phyloP scores from a whole-genome alignment of 306 rosid genomes.

The Corylus avellana region DNA sequence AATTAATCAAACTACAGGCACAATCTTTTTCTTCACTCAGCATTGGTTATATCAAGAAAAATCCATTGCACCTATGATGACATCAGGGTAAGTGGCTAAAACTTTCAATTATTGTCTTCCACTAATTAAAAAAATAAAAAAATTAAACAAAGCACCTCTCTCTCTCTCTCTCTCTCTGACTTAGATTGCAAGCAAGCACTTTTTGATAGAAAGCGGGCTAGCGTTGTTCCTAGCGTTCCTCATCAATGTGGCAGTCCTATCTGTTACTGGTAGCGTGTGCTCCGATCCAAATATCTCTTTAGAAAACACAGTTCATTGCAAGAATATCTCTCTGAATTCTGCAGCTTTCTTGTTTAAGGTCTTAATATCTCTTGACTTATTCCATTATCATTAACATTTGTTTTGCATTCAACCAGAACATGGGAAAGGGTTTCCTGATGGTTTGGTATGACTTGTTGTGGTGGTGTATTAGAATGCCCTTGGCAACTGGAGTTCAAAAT shows the following conservation, averaged over 20 bases:
- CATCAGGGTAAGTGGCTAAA: neutral
- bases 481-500: slow-evolving; percentile 17
- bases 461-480: neutral
- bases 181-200: slow-evolving; percentile 17
- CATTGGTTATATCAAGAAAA: slow-evolving; percentile 20
- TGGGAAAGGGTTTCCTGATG: neutral
- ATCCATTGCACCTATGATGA: slow-evolving; percentile 7
- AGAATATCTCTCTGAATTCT: slow-evolving; percentile 15
- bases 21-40: slow-evolving; percentile 27
- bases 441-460: neutral
- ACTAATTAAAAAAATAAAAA: neutral
- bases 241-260: slow-evolving; percentile 16
- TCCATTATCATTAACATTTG: neutral
- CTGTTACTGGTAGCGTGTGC: slow-evolving; percentile 14
- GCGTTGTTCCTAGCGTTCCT: slow-evolving; percentile 5
- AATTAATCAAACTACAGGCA: slow-evolving; percentile 11
- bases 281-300: slow-evolving; percentile 7
- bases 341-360: slow-evolving; percentile 22
- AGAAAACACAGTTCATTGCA: neutral
- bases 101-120: neutral
- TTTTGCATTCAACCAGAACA: neutral
- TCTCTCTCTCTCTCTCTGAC: neutral
- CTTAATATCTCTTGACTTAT: neutral
- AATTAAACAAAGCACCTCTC: neutral
- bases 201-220: slow-evolving; percentile 17